Percentiles rank a stretch among this genome's conserved stretches.
phyloP scores from a whole-genome alignment of 352 stramenopile species.

The Achlya hypogyna region DNA sequence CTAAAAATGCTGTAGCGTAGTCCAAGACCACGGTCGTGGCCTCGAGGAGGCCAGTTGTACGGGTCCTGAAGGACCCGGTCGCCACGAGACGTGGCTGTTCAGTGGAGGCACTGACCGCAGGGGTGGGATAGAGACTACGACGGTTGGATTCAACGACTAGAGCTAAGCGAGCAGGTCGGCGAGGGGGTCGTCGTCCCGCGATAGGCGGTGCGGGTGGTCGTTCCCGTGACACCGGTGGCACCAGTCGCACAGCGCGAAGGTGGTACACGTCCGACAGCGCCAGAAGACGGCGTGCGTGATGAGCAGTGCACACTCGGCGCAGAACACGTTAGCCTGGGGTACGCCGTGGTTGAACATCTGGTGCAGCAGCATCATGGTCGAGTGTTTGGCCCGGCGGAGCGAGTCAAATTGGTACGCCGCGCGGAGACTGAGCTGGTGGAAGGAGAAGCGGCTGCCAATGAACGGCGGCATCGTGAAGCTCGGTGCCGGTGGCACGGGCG shows the following conservation, averaged over 20 bases:
- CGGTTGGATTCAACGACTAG: background rate
- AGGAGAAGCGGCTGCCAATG: slow-evolving; percentile 81
- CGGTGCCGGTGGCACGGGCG: slow-evolving; percentile 42
- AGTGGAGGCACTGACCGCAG: too few species aligned
- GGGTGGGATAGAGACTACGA: too few species aligned
- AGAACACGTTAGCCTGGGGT: slow-evolving; percentile 66
- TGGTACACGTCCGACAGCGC: slow-evolving; percentile 41
- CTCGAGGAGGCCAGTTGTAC: too few species aligned
- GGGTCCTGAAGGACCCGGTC: too few species aligned
- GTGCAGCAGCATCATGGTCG: slow-evolving; percentile 85
- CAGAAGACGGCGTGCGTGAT: slow-evolving; percentile 69
- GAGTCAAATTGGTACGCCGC: slow-evolving; percentile 82
- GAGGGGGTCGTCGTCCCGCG: background rate
- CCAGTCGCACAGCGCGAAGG: slow-evolving; percentile 57
- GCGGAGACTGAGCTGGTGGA: slow-evolving; percentile 72
- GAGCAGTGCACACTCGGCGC: slow-evolving; percentile 59
- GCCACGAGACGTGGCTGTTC: too few species aligned
- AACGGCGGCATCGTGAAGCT: slow-evolving; percentile 53
- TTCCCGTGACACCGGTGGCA: slow-evolving; percentile 43
- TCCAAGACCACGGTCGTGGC: too few species aligned
- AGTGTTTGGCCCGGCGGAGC: slow-evolving; percentile 81
- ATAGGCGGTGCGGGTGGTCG: slow-evolving; percentile 33
- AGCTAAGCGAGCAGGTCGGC: background rate
- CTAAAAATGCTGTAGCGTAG: too few species aligned
- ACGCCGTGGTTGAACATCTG: slow-evolving; percentile 78